Evolutionary conservation across 78 protist species (phyloP).

Genomic region (Dictyostelium firmibasis): DNA sequence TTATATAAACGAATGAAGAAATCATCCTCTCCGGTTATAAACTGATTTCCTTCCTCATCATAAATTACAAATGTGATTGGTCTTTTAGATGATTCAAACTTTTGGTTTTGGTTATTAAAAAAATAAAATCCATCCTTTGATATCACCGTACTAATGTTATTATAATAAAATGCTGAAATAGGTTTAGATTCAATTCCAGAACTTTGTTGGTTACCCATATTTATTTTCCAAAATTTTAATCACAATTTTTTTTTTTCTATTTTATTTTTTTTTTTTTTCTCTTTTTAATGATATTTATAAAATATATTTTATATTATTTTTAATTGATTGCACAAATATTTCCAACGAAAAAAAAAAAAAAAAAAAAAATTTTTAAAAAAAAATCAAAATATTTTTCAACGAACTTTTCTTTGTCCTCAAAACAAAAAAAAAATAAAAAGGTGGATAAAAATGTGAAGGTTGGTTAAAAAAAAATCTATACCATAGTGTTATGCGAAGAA

Average conservation of each 20-base stretch:
- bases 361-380: not conserved
- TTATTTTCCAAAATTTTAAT: too few relatives aligned
- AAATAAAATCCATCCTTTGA: slow-evolving; percentile 1
- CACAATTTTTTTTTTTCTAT: not conserved
- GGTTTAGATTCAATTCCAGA: slow-evolving; percentile 40
- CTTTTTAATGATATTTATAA: too few relatives aligned
- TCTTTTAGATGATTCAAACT: slow-evolving; percentile 1
- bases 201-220: slow-evolving; percentile 12
- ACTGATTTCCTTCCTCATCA: not conserved
- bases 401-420: not conserved
- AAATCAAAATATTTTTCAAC: not conserved
- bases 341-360: not conserved
- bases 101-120: slow-evolving; percentile 5
- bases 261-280: too few relatives aligned
- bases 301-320: too few relatives aligned
- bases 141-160: not conserved
- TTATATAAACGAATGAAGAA: slow-evolving; percentile 46
- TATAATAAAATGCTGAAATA: slow-evolving; percentile 42
- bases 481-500: too few relatives aligned
- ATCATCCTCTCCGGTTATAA: slow-evolving; percentile 68
- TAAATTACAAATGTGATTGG: not conserved
- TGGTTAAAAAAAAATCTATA: too few relatives aligned
- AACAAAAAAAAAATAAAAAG: not conserved
- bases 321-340: too few relatives aligned
- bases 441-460: not conserved